Evolutionary conservation across 2,329 filamentous ascomycete genomes (phyloP), one percentile per base, ranked within the genome.

Genomic region (Xylariaceae sp.): DNA sequence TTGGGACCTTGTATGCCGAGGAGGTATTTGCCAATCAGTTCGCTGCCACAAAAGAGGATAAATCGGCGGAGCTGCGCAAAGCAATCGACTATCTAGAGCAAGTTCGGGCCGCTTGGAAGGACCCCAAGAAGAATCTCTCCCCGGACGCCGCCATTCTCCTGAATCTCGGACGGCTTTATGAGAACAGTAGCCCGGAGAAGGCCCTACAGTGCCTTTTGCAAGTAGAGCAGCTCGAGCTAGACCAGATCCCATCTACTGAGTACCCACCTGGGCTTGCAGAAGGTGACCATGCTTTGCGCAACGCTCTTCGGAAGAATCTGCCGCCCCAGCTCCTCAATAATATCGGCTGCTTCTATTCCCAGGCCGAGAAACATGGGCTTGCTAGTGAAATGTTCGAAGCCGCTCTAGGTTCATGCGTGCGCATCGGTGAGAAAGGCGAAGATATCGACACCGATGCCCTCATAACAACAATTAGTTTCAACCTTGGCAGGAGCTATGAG

Each of bases 391-490:
- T 95, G 71, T 99, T 97, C 66, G 89, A 99, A 67, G 85, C 88
- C n/a, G 94, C 91, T 0, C 73, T 99, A 47, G 87, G 86, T 55
- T 89, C 92, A 14, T 96, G 91, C 64, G 84, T 95, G 60, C 87
- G 87, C 60, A 85, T 90, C 54, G 83, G 84, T 42, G 85, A 90
- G 61, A 86, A 83, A 60, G 86, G 90, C 39, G 80, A 86, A 45
- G 81, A 82, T 1, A 79, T 86, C 54, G 94, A 97, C 65, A 91
- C 86, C 0, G 94, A 99, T 69, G 90, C 90, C 12, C 77, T 99
- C 5, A 86, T 97, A 22, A 96, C 92, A 0, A 96, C 91, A 2
- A 95, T 99, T 66, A 96, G 90, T 66, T 99, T 94, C 77, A 99
- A 97, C 63, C 82, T 99, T 38, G 94, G 88, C 27, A 83, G 94